Evolutionary conservation across 495 filamentous ascomycete genomes (phyloP).

Genomic region (Penicillium argentinense): DNA sequence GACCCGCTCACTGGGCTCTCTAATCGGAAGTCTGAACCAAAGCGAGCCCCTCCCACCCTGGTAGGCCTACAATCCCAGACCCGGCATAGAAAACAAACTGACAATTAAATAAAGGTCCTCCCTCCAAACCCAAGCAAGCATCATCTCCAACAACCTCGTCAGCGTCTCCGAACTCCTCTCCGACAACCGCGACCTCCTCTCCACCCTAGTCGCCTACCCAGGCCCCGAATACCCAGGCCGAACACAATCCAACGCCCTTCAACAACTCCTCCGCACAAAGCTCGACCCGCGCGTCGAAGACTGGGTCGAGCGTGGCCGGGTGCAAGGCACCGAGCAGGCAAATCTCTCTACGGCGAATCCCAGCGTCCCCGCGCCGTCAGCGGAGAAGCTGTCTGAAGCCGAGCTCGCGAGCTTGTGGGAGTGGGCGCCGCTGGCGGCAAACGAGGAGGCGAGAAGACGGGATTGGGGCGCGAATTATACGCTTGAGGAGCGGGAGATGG

Average conservation of each 20-base stretch:
- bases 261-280: constrained; percentile 74
- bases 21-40: constrained; percentile 53
- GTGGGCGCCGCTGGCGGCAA: constrained; percentile 53
- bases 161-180: constrained; percentile 58
- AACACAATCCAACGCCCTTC: constrained; percentile 62
- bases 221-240: constrained; percentile 73
- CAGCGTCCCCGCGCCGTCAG: not conserved
- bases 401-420: constrained; percentile 46
- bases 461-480: constrained; percentile 66
- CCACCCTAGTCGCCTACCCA: constrained; percentile 67
- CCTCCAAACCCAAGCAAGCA: constrained; percentile 64
- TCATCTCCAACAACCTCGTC: constrained; percentile 63
- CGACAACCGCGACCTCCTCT: constrained; percentile 59
- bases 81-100: not conserved
- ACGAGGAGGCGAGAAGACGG: constrained; percentile 46
- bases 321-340: constrained; percentile 29
- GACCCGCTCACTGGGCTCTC: constrained; percentile 61
- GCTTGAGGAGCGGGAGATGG: constrained; percentile 63
- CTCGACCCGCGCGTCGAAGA: constrained; percentile 72
- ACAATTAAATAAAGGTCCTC: constrained; percentile 51
- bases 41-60: constrained; percentile 61
- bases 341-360: constrained; percentile 1
- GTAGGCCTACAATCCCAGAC: constrained; percentile 33
- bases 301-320: constrained; percentile 64
- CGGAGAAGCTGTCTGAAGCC: constrained; percentile 35